These are phyloP conservation scores for Tolypocladium album DNA, from an alignment of 2,329 filamentous ascomycete species.

Conservation along the genomic window DNA sequence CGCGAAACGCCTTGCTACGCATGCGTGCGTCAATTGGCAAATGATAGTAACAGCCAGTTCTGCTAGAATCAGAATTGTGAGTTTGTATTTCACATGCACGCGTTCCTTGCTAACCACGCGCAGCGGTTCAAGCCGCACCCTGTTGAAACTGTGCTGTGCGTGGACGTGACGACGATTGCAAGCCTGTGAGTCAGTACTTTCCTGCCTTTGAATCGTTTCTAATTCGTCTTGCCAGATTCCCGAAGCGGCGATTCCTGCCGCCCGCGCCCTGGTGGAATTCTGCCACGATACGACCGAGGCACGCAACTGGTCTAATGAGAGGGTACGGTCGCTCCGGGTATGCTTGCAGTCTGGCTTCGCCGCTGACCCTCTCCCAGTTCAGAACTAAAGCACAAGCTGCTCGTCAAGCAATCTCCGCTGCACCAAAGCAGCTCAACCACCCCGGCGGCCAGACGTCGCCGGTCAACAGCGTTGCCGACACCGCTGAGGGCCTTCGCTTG, in stretches of 20 bases:
- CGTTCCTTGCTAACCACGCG: not conserved
- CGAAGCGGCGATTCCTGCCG: no score
- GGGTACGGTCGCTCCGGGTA: not conserved
- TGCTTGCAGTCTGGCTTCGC: not conserved
- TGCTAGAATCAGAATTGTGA: not conserved
- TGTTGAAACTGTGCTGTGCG: not conserved
- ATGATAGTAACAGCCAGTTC: fast-evolving
- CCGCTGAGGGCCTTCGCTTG: not conserved
- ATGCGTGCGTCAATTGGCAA: not conserved
- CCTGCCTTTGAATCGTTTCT: not conserved
- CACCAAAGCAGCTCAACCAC: no score
- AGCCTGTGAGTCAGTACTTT: not conserved
- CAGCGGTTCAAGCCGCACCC: not conserved
- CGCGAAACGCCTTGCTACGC: not conserved
- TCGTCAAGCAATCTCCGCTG: not conserved
- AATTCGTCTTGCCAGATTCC: not conserved
- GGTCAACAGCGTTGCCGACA: not conserved
- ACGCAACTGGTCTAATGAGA: not conserved
- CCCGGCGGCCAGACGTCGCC: no score
- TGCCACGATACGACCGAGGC: not conserved
- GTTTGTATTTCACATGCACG: not conserved
- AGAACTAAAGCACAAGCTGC: not conserved
- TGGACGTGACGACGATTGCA: not conserved
- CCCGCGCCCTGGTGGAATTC: not conserved
- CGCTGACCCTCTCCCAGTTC: not conserved